A percentile compares a stretch with the other conserved stretches of the same genome.
phyloP scores from a whole-genome alignment of 352 stramenopile species.

The Plasmopara halstedii region DNA sequence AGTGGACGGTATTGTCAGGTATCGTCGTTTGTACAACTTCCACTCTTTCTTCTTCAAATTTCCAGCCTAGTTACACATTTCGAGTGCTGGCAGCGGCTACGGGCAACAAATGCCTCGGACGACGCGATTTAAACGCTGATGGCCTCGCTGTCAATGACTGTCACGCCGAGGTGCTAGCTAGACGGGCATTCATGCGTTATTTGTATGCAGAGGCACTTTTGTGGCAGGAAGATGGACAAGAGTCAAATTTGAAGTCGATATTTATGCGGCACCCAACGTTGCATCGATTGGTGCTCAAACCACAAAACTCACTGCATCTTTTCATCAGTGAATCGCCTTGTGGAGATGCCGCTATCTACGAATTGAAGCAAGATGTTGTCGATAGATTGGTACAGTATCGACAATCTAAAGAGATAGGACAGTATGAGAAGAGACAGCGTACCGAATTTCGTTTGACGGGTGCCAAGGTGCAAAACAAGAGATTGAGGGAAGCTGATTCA shows the following conservation, averaged over 20 bases:
- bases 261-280: conserved; percentile 33
- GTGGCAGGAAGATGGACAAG: conserved; percentile 17
- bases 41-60: background rate
- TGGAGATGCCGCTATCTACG: conserved; percentile 91
- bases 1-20: conserved; percentile 62
- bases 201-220: conserved; percentile 74
- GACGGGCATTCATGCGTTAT: conserved; percentile 77
- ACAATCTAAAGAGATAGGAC: conserved; percentile 4
- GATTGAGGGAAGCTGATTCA: conserved; percentile 2
- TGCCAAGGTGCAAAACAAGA: conserved; percentile 42
- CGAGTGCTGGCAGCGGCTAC: conserved; percentile 50
- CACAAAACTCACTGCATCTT: conserved; percentile 74
- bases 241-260: conserved; percentile 27
- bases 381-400: conserved; percentile 47
- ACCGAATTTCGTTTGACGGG: conserved; percentile 54
- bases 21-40: conserved; percentile 32
- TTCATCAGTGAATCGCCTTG: conserved; percentile 91
- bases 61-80: conserved; percentile 9
- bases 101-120: conserved; percentile 77
- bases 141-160: conserved; percentile 88
- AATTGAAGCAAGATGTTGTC: conserved; percentile 63
- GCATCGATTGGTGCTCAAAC: conserved; percentile 39
- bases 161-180: conserved; percentile 89
- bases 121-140: conserved; percentile 48
- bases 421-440: conserved; percentile 12